A percentile compares a stretch with the other conserved stretches of the same genome.
These are phyloP conservation scores for Yarrowia sp. DNA, from an alignment of 805 yeast genomes.

Conservation along the genomic window DNA sequence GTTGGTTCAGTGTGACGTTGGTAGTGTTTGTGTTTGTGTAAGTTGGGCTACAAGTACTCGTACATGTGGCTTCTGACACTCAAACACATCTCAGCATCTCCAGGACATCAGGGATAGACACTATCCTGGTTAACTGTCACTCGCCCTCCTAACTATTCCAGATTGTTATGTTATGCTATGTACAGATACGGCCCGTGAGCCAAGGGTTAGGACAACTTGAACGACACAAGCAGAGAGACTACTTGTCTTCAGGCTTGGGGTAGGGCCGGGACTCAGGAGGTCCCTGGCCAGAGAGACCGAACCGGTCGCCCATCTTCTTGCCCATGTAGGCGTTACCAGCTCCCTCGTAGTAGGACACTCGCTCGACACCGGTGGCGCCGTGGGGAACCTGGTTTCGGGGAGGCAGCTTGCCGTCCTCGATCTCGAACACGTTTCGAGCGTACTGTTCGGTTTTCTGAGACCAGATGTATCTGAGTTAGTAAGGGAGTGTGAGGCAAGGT, in stretches of 20 bases:
- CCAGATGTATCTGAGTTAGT: conserved; percentile 37
- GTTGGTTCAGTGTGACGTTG: no score
- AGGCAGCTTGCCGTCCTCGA: conserved; percentile 41
- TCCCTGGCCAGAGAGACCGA: conserved; percentile 30
- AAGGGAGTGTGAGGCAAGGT: no score
- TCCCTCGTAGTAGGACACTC: conserved; percentile 51
- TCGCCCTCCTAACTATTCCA: no score
- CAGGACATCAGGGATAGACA: no score
- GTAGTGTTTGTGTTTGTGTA: no score
- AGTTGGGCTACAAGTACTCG: no score
- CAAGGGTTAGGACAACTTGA: background rate
- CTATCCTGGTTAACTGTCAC: no score
- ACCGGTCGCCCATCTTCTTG: conserved; percentile 38
- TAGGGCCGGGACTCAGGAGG: conserved; percentile 16
- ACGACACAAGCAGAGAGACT: background rate
- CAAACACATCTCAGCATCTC: no score
- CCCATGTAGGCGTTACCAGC: conserved; percentile 51
- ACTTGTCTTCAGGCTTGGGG: conserved; percentile 31
- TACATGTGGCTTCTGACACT: no score
- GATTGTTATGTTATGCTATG: conserved; percentile 11
- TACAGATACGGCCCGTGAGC: background rate
- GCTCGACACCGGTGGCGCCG: conserved; percentile 41
- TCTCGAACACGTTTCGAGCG: conserved; percentile 39
- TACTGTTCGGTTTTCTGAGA: conserved; percentile 22
- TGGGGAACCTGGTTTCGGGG: conserved; percentile 44